These are phyloP conservation scores for Aureobasidium sp. DNA, from an alignment of 2,329 filamentous ascomycete species.

Conservation along the genomic window DNA sequence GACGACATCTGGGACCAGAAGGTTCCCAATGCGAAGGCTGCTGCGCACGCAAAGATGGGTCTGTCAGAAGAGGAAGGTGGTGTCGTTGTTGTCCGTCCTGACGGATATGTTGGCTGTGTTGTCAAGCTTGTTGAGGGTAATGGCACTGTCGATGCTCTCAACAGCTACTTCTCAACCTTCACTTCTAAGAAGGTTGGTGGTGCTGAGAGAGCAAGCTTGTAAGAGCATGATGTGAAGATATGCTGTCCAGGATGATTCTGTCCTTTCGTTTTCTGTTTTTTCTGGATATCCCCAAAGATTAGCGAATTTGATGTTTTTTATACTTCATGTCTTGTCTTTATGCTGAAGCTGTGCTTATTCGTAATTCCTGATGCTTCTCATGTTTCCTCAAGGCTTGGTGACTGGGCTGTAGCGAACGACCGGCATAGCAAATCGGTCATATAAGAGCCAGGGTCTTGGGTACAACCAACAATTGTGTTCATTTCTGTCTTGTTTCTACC, in stretches of 20 bases:
- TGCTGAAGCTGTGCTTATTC: not conserved
- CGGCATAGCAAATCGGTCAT: too few species aligned
- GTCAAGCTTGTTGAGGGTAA: constrained; percentile 66
- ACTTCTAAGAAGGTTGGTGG: constrained; percentile 51
- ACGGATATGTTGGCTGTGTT: constrained; percentile 78
- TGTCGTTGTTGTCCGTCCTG: constrained; percentile 76
- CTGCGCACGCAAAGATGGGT: constrained; percentile 83
- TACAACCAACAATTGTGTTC: not conserved
- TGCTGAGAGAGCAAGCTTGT: constrained; percentile 23
- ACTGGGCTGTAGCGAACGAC: too few species aligned
- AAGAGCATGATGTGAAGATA: constrained; percentile 1
- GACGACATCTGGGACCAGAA: constrained; percentile 71
- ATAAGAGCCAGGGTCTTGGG: not conserved
- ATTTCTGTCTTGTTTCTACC: not conserved
- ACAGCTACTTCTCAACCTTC: constrained; percentile 74
- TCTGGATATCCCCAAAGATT: constrained; percentile 7
- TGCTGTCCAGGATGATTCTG: not conserved
- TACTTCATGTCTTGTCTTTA: not conserved
- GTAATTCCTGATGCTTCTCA: too few species aligned
- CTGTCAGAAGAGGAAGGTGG: constrained; percentile 66
- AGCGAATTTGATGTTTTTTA: not conserved
- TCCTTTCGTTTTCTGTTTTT: not conserved
- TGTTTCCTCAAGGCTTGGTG: too few species aligned
- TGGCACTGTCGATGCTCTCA: constrained; percentile 75
- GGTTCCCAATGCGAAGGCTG: constrained; percentile 61